A percentile compares a stretch with the other conserved stretches of the same genome.
These are phyloP conservation scores for Hortaea sp. DNA, from an alignment of 2,329 filamentous ascomycete genomes.

Conservation along the genomic window DNA sequence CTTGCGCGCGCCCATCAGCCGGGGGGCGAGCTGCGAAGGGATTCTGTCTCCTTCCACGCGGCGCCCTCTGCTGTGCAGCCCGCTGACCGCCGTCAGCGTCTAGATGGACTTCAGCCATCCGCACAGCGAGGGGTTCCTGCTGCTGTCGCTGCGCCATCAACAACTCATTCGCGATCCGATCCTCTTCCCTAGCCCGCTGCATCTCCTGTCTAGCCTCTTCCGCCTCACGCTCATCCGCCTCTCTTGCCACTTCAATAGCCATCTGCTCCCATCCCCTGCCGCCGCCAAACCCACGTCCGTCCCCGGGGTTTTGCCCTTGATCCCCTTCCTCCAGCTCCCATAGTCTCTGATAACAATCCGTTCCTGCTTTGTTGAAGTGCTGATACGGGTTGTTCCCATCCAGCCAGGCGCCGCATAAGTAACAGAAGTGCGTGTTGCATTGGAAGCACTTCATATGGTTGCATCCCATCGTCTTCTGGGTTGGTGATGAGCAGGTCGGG, in stretches of 20 bases:
- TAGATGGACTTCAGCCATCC: constrained; percentile 12
- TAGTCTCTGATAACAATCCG: constrained; percentile 66
- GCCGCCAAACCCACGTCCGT: constrained; percentile 32
- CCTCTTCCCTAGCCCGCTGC: constrained; percentile 4
- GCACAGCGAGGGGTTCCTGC: constrained; percentile 7
- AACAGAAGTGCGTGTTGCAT: constrained; percentile 90
- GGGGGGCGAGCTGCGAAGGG: constrained; percentile 14
- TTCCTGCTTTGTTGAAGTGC: constrained; percentile 71
- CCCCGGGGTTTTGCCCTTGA: constrained; percentile 32
- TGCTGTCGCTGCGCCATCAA: neutral
- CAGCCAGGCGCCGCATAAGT: constrained; percentile 83
- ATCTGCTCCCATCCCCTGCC: constrained; percentile 33
- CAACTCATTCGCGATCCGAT: neutral
- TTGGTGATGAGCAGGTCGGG: constrained; percentile 74
- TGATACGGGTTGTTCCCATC: constrained; percentile 70
- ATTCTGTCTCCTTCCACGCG: constrained; percentile 12
- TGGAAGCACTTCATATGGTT: constrained; percentile 94
- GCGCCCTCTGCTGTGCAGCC: constrained; percentile 1
- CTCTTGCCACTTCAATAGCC: constrained; percentile 25
- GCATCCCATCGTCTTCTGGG: constrained; percentile 86
- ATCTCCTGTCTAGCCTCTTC: constrained; percentile 22
- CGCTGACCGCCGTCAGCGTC: constrained; percentile 1
- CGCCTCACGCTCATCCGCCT: constrained; percentile 24
- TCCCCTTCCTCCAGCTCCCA: constrained; percentile 88
- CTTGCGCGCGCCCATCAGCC: constrained; percentile 6